Evolutionary conservation across 2,329 filamentous ascomycete species (phyloP).

Genomic region (Pyrenochaeta sp.): DNA sequence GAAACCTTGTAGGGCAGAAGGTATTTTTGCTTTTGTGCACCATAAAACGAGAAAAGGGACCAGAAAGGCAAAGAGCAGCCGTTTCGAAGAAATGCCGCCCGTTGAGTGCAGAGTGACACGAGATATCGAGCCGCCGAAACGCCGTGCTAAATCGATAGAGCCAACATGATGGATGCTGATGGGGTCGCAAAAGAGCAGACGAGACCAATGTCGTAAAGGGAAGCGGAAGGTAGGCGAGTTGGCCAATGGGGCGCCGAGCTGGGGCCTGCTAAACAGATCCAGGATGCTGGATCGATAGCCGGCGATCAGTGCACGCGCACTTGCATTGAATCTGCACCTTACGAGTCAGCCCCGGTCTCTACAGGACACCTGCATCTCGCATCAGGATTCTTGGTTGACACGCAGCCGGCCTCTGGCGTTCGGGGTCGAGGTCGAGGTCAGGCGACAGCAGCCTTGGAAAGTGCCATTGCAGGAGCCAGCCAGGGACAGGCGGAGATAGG

Average conservation of each 20-base stretch:
- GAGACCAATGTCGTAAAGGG: constrained; percentile 13
- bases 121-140: constrained; percentile 36
- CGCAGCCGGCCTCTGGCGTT: constrained; percentile 6
- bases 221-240: constrained; percentile 5
- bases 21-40: constrained; percentile 43
- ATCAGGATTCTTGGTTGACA: constrained; percentile 16
- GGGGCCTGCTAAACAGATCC: constrained; percentile 17
- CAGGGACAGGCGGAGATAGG: too few relatives aligned
- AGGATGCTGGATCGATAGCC: constrained; percentile 28
- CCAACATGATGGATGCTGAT: constrained; percentile 24
- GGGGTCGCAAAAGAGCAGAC: constrained; percentile 15
- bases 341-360: constrained; percentile 37
- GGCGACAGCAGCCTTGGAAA: constrained; percentile 13
- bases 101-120: constrained; percentile 25
- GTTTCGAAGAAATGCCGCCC: constrained; percentile 32
- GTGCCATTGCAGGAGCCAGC: too few relatives aligned
- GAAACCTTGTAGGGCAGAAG: constrained; percentile 39
- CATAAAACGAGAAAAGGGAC: constrained; percentile 27
- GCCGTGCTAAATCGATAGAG: constrained; percentile 46
- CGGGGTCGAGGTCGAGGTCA: constrained; percentile 9
- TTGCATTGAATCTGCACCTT: constrained; percentile 24
- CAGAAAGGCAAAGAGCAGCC: constrained; percentile 23
- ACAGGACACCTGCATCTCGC: constrained; percentile 21
- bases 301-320: constrained; percentile 33
- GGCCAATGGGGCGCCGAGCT: constrained; percentile 22